Conservation (phyloP, 139 green algal genomes). For the Coelastrella sp. region DNA sequence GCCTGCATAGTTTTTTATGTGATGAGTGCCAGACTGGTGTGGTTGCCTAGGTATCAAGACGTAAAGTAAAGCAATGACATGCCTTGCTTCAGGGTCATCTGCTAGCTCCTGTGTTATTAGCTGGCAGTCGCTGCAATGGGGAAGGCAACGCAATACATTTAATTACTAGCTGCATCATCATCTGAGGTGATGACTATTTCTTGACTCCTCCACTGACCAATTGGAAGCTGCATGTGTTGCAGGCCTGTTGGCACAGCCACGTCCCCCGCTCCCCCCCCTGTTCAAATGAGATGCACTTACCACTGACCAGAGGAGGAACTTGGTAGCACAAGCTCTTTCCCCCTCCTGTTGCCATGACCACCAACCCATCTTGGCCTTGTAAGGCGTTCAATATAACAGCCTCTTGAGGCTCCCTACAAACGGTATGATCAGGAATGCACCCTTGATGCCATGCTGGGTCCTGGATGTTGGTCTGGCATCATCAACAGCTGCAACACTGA, state of each 20-base stretch:
- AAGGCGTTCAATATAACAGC: slow-evolving; percentile 77
- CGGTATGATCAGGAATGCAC: not conserved
- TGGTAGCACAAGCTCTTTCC: slow-evolving; percentile 93
- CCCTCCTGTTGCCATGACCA: slow-evolving; percentile 95
- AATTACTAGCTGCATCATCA: too few species aligned
- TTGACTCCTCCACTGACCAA: not conserved
- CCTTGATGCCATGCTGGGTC: too few species aligned
- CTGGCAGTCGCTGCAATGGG: too few species aligned
- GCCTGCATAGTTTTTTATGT: not conserved
- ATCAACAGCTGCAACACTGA: too few species aligned
- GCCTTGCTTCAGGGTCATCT: not conserved
- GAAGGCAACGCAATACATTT: too few species aligned
- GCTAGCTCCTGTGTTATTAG: too few species aligned
- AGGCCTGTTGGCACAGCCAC: not conserved
- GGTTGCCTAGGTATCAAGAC: not conserved
- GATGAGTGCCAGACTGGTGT: not conserved
- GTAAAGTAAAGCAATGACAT: not conserved
- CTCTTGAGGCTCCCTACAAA: slow-evolving; percentile 56
- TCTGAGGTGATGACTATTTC: too few species aligned
- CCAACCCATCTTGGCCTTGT: slow-evolving; percentile 80
- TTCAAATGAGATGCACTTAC: not conserved
- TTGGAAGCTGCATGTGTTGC: not conserved
- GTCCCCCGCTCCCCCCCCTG: too few species aligned
- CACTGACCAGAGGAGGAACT: slow-evolving; percentile 51
- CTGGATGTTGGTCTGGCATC: too few species aligned